Conservation (phyloP, 148 eudicot genomes). For the Tetragonia tetragonoides region DNA sequence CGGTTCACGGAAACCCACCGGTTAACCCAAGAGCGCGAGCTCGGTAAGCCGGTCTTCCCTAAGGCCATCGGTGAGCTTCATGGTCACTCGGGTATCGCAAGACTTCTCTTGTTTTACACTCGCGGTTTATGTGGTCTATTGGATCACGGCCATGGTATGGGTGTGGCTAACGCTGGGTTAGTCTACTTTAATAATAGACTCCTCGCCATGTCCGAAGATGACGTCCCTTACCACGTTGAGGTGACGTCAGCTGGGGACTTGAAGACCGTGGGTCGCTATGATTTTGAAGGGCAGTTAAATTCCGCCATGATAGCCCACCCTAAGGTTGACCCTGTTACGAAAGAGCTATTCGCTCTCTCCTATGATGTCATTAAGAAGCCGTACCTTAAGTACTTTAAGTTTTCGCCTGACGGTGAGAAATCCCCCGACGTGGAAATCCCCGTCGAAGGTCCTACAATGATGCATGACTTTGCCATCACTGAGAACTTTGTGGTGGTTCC, state of each 20-base stretch:
- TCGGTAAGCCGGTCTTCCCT: slow-evolving; percentile 65
- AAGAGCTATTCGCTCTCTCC: slow-evolving; percentile 56
- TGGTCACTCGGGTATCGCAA: slow-evolving; percentile 61
- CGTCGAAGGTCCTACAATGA: slow-evolving; percentile 56
- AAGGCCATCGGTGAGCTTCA: slow-evolving; percentile 79
- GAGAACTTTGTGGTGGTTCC: slow-evolving; percentile 61
- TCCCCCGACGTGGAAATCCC: slow-evolving; percentile 59
- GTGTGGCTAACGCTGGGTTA: slow-evolving; percentile 78
- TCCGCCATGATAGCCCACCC: slow-evolving; percentile 84
- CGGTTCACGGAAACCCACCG: slow-evolving; percentile 69
- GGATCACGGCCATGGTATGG: slow-evolving; percentile 49
- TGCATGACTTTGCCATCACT: slow-evolving; percentile 77
- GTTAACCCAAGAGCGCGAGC: slow-evolving; percentile 47
- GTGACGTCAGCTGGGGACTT: slow-evolving; percentile 55
- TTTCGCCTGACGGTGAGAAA: slow-evolving; percentile 43
- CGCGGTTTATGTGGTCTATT: slow-evolving; percentile 47
- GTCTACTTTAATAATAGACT: slow-evolving; percentile 57
- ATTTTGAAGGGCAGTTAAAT: slow-evolving; percentile 43
- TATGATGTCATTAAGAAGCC: slow-evolving; percentile 66
- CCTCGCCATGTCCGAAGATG: slow-evolving; percentile 84
- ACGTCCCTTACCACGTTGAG: slow-evolving; percentile 60
- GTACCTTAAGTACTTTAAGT: slow-evolving; percentile 53
- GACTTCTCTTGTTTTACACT: slow-evolving; percentile 49
- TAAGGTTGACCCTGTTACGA: slow-evolving; percentile 53
- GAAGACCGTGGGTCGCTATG: slow-evolving; percentile 50